Conservation (phyloP, 305 asterid genomes). For the Fraxinus angustifolia region DNA sequence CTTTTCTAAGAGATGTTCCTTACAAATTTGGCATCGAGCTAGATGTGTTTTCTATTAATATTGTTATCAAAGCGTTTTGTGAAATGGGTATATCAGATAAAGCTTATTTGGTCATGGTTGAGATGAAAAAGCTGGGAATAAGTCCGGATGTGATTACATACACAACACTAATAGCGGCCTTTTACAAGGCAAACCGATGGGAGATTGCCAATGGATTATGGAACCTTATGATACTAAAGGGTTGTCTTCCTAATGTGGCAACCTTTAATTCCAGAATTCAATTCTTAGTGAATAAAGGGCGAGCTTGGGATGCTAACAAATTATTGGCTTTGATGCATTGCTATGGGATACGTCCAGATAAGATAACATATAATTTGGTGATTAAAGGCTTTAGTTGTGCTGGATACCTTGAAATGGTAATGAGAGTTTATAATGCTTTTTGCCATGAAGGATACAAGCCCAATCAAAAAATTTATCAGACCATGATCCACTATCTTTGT, state of each 20-base stretch:
- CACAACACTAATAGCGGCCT: constrained; percentile 65
- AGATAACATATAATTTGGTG: constrained; percentile 72
- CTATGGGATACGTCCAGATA: constrained; percentile 42
- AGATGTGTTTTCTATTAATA: constrained; percentile 57
- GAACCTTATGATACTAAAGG: constrained; percentile 66
- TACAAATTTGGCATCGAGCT: constrained; percentile 40
- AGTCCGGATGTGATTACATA: constrained; percentile 70
- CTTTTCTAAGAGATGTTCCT: constrained; percentile 47
- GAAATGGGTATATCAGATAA: constrained; percentile 52
- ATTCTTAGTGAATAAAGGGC: constrained; percentile 51
- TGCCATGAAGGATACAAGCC: constrained; percentile 51
- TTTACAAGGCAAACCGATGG: constrained; percentile 43
- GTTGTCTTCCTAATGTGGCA: constrained; percentile 65
- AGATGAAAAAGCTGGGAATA: constrained; percentile 55
- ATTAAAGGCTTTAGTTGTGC: constrained; percentile 65
- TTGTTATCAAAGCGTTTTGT: constrained; percentile 61
- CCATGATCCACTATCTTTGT: constrained; percentile 67
- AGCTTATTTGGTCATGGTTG: constrained; percentile 53
- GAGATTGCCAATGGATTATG: constrained; percentile 69
- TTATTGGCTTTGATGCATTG: constrained; percentile 47
- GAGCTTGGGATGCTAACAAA: constrained; percentile 73
- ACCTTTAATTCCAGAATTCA: constrained; percentile 78
- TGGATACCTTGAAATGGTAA: constrained; percentile 53
- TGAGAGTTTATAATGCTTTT: constrained; percentile 52
- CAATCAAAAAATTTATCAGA: constrained; percentile 65